Conservation (phyloP, 2,329 filamentous ascomycete species). For the Trichoderma sp. region DNA sequence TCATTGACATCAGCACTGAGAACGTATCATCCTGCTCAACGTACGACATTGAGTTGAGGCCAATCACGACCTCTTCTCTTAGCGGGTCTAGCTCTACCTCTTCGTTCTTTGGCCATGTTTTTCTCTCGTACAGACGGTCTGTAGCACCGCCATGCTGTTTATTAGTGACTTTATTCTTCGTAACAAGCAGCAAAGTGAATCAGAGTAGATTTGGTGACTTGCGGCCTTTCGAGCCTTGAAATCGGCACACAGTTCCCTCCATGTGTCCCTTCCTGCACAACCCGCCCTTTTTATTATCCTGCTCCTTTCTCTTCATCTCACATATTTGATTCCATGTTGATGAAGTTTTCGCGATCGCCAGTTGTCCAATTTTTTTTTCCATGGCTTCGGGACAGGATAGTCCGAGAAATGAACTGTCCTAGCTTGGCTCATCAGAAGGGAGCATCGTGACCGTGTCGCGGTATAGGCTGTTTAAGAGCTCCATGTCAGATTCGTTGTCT, state of each 20-base stretch:
- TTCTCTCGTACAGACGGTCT: not conserved
- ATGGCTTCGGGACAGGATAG: constrained; percentile 32
- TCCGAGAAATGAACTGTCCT: constrained; percentile 31
- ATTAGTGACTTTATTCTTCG: not conserved
- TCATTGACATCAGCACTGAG: not conserved
- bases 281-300: not conserved
- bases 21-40: not conserved
- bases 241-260: constrained; percentile 30
- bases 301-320: not conserved
- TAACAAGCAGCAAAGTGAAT: not conserved
- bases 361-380: constrained; percentile 23
- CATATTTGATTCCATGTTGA: constrained; percentile 11
- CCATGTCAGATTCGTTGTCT: constrained; percentile 64
- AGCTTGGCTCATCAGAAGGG: no score
- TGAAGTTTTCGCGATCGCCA: constrained; percentile 15
- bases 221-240: constrained; percentile 29
- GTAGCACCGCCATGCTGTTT: no score
- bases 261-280: constrained; percentile 28
- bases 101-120: not conserved
- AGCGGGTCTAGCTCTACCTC: not conserved
- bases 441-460: constrained; percentile 61
- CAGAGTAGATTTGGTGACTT: not conserved
- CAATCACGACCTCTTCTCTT: not conserved
- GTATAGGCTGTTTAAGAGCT: constrained; percentile 67
- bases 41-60: not conserved